These are phyloP conservation scores for Euphorbia pulcherrima DNA, from an alignment of 345 rosid species.

Conservation along the genomic window DNA sequence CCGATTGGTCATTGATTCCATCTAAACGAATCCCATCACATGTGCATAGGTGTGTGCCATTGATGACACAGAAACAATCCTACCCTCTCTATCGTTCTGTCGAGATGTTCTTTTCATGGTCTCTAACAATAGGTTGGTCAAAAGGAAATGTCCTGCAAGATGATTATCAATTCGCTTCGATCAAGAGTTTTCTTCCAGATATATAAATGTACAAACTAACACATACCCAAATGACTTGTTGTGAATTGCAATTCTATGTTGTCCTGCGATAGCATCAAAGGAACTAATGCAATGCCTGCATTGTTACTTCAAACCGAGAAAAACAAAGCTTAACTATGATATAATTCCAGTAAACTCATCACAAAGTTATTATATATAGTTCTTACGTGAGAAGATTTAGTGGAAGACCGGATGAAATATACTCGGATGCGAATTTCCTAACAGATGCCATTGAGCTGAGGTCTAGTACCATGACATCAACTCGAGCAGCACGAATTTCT, in stretches of 20 bases:
- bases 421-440: slow-evolving; percentile 33
- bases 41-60: slow-evolving; percentile 31
- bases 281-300: slow-evolving; percentile 30
- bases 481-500: slow-evolving; percentile 16
- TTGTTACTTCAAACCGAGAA: slow-evolving; percentile 25
- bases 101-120: slow-evolving; percentile 41
- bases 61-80: slow-evolving; percentile 47
- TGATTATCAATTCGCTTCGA: neutral
- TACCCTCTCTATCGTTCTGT: slow-evolving; percentile 38
- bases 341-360: neutral
- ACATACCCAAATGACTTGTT: slow-evolving; percentile 29
- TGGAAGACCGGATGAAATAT: slow-evolving; percentile 29
- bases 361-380: neutral
- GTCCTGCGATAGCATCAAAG: slow-evolving; percentile 35
- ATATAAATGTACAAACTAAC: neutral
- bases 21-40: slow-evolving; percentile 43
- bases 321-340: neutral
- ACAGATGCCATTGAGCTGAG: slow-evolving; percentile 41
- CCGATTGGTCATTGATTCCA: slow-evolving; percentile 38
- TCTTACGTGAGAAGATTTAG: slow-evolving; percentile 43
- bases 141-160: slow-evolving; percentile 50
- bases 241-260: slow-evolving; percentile 30
- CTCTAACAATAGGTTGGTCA: slow-evolving; percentile 43
- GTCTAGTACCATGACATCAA: slow-evolving; percentile 38
- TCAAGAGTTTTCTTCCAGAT: neutral